Base-by-base conservation (phyloP, 768 basidiomycete genomes). In the Pleurotus sapidus region DNA sequence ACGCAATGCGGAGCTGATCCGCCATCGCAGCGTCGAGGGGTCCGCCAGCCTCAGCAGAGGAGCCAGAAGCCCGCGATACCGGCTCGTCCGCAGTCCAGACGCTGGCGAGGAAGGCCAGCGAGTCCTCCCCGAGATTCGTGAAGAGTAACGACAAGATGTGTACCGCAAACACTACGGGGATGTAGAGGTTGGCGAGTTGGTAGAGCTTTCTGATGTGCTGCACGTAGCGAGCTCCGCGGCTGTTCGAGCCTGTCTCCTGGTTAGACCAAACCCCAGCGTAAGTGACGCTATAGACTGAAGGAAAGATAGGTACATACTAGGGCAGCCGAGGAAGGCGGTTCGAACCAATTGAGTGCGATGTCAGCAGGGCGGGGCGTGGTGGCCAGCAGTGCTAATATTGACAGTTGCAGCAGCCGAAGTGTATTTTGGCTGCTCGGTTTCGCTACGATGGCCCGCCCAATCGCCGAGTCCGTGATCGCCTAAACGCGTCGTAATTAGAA, bases 21-120 rank as follows among this genome's bases (percentile, higher is more conserved):
- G 70, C 59, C 30, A 60, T 64, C 7, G 30, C 55, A 23, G 39
- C n/a, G 23, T 7, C 55, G 4, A 64, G 60, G 15, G 66, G 63
- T n/a, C 69, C 59, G 0, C 66, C 63, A 3, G 75, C 75, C 80
- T 89, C 92, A 23, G 89, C 65, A 0, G 90, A 87, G 0, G 88
- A 83, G 11, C 98, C 81, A 76, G 98, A 96, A 0, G 86, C 77
- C 12, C 98, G 74, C 0, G 89, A 78, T 9, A 34, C 11, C 8
- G 65, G 60, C 14, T 67, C 63, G 18, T 70, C 60, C 0, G 67
- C 63, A 3, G 75, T 75, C 81, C 89, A 92, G 23, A 89, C 65
- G 0, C 90, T 88, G 0, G 88, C 83, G 9, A 99, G 81, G 76
- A 99, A 96, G 0, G 86, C 77, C 11, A 98, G 73, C 0, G 89